Evolutionary conservation across 176 grass and related monocot species (phyloP).

Genomic region (Oropetium thomaeum): DNA sequence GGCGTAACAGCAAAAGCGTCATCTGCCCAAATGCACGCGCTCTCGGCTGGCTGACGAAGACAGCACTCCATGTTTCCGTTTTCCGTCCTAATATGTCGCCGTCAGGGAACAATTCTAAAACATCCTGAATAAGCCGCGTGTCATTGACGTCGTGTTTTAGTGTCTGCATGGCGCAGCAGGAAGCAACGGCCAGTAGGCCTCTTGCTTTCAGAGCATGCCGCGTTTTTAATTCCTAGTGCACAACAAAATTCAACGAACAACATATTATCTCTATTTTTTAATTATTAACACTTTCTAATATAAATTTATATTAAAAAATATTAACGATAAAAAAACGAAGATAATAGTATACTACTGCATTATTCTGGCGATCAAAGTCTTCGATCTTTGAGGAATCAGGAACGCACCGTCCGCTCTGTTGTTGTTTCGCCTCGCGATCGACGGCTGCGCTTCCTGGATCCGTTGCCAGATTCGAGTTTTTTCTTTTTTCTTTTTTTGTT

Average conservation of each 20-base stretch:
- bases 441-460: neutral
- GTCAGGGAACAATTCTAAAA: slow-evolving; percentile 6
- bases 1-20: neutral
- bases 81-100: neutral
- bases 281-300: neutral
- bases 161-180: neutral
- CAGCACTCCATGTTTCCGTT: neutral
- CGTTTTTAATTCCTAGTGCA: neutral
- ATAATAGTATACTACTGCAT: no score
- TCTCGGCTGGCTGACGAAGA: neutral
- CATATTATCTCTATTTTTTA: neutral
- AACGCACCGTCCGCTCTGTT: neutral
- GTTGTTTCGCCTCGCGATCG: neutral
- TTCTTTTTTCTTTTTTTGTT: no score
- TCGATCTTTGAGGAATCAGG: neutral
- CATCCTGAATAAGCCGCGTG: neutral
- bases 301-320: no score
- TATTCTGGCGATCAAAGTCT: neutral
- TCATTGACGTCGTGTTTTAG: neutral
- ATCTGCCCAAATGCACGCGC: neutral
- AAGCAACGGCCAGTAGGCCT: neutral
- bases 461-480: neutral
- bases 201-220: neutral
- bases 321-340: no score
- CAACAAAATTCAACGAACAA: neutral